Evolutionary conservation across 2,329 filamentous ascomycete species (phyloP), one percentile per base, ranked within the genome.

Genomic region (Capronia americana): DNA sequence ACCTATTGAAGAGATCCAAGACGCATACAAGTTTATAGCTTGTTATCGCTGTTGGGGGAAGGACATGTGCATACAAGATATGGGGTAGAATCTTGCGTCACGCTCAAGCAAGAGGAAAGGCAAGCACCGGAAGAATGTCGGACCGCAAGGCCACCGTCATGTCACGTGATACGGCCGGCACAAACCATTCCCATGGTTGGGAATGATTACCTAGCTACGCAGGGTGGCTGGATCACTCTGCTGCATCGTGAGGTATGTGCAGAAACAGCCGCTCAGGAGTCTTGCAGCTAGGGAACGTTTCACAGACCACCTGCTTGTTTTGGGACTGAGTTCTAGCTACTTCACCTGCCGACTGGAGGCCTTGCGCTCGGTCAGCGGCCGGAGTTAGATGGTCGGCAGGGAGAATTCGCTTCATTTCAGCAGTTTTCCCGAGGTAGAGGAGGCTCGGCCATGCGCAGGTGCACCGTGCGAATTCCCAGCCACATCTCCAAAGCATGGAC

Each of bases 291-390:
- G 11, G 38, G 17, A n/a, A 44, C 5, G 38, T 51, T 12, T 23
- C 2, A 12, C 48, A 14, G 48, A 51, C 14, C 20, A 50, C 46
- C 46, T 50, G 46, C n/a, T 24, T 1, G 20, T 50, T 20, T 50
- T 11, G 48, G 8, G 12, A 28, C 12, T 26, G 48, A 24, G 23
- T 3, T 24, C 46, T 50, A 12, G n/a, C 7, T 12, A 26, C 14
- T 44, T 44, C 48, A 51, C 23, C 48, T 51, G 48, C 48, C 48
- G 48, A 26, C 48, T 24, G 48, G 48, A 51, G 48, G 48, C 48
- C 48, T 51, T 23, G 48, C 48, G 12, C 10, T 51, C 20, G 23
- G 48, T 51, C 20, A 51, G 48, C 23, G 5, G 48, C 20, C 10
- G 48, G 46, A 14, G 7, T 5, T 24, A 26, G 12, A 5, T 41